phyloP scores from a whole-genome alignment of 108 stramenopile genomes.

The Nitzschia palea region DNA sequence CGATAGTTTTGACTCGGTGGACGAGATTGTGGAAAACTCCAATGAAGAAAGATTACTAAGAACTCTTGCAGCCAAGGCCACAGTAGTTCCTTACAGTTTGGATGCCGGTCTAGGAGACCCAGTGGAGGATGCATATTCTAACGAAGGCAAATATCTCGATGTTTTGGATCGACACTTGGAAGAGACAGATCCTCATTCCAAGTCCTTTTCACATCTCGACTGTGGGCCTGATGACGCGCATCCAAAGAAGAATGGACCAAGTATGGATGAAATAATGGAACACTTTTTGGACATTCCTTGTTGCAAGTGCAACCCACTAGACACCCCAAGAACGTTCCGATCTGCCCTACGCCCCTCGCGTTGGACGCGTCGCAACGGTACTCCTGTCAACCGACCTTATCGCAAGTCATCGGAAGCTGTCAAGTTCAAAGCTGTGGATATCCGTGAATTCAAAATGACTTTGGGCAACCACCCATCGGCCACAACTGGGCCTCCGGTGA shows the following conservation, averaged over 20 bases:
- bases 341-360: conserved; percentile 18
- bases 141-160: conserved; percentile 31
- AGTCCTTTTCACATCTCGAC: conserved; percentile 16
- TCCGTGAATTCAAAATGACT: conserved; percentile 61
- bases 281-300: conserved; percentile 28
- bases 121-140: background rate
- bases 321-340: background rate
- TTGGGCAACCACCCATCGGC: conserved; percentile 66
- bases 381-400: background rate
- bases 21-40: conserved; percentile 37
- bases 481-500: conserved; percentile 54
- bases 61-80: conserved; percentile 19
- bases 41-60: conserved; percentile 35
- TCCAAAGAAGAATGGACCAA: conserved; percentile 19
- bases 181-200: conserved; percentile 18
- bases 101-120: background rate
- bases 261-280: conserved; percentile 35
- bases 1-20: conserved; percentile 38
- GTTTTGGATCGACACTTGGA: conserved; percentile 29
- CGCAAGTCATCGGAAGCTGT: conserved; percentile 4
- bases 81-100: background rate
- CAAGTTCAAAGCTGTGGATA: conserved; percentile 33
- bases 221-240: conserved; percentile 17
- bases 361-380: background rate
- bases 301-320: conserved; percentile 13